A percentile compares a stretch with the other conserved stretches of the same genome.
Conservation (phyloP, 306 rosid genomes). For the Trifolium dubium region DNA sequence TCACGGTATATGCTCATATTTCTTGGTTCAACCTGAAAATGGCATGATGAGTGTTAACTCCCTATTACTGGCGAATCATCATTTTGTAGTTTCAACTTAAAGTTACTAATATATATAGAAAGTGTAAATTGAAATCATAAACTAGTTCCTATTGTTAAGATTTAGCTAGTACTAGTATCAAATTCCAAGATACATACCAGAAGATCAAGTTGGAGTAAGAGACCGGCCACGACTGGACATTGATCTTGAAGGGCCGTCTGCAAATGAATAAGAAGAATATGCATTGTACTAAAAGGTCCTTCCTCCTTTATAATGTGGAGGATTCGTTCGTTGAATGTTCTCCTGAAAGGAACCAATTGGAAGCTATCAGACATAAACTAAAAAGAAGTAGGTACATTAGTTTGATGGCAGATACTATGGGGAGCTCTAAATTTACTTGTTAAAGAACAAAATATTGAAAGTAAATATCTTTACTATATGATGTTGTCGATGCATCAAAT, state of each 20-base stretch:
- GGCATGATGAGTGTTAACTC: slow-evolving; percentile 34
- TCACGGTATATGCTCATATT: slow-evolving; percentile 96
- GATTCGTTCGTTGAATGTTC: slow-evolving; percentile 75
- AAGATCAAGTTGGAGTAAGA: slow-evolving; percentile 93
- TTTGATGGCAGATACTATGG: slow-evolving; percentile 15
- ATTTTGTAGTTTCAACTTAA: slow-evolving; percentile 14
- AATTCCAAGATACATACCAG: slow-evolving; percentile 62
- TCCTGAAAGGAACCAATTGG: slow-evolving; percentile 56
- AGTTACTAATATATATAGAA: slow-evolving; percentile 3
- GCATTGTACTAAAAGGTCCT: slow-evolving; percentile 90
- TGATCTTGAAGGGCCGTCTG: slow-evolving; percentile 73
- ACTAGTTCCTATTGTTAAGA: slow-evolving; percentile 29
- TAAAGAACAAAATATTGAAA: slow-evolving; percentile 1
- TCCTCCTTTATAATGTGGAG: slow-evolving; percentile 83
- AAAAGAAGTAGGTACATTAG: background rate
- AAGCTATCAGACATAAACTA: slow-evolving; percentile 21
- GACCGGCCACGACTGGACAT: slow-evolving; percentile 85
- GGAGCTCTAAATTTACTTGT: background rate
- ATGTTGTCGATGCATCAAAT: slow-evolving; percentile 15
- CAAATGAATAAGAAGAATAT: slow-evolving; percentile 72
- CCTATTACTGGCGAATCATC: slow-evolving; percentile 18
- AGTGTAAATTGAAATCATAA: slow-evolving; percentile 9
- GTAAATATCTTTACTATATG: background rate
- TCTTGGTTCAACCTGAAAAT: slow-evolving; percentile 78
- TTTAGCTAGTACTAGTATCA: slow-evolving; percentile 3